These are phyloP conservation scores for Ophioceras dolichostomum DNA, from an alignment of 2,329 filamentous ascomycete genomes.

Conservation along the genomic window DNA sequence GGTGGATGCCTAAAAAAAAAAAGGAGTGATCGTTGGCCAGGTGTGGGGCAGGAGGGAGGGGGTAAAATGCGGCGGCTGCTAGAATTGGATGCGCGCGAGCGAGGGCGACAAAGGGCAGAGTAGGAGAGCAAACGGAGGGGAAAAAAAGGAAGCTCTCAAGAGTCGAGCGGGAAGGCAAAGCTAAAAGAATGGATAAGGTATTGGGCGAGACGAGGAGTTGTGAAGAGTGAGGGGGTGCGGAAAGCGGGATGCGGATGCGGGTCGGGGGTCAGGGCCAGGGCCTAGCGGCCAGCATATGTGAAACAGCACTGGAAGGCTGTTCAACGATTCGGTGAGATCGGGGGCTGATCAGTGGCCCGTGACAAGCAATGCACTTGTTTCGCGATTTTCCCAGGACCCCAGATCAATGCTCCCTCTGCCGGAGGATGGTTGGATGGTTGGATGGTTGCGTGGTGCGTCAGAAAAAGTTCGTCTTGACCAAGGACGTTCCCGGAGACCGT, in stretches of 20 bases:
- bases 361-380: conserved; percentile 19
- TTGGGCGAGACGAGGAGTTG: conserved; percentile 6
- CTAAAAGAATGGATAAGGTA: conserved; percentile 4
- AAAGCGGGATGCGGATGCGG: conserved; percentile 1
- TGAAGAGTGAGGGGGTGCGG: conserved; percentile 5
- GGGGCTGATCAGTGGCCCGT: conserved; percentile 20
- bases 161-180: conserved; percentile 4
- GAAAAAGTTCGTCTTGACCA: no score
- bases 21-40: neutral
- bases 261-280: conserved; percentile 4
- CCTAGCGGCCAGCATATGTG: conserved; percentile 17
- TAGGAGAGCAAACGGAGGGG: no score
- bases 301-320: conserved; percentile 21
- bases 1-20: conserved; percentile 2
- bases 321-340: conserved; percentile 14
- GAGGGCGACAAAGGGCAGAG: no score
- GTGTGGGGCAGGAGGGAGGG: no score
- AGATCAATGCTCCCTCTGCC: conserved; percentile 14
- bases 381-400: conserved; percentile 17
- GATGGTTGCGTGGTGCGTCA: no score
- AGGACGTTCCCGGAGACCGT: no score
- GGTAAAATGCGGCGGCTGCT: no score
- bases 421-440: no score
- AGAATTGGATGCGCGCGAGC: no score
- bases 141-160: no score